Base-by-base conservation (phyloP, 805 yeast genomes). In the Danielia oregonensis region DNA sequence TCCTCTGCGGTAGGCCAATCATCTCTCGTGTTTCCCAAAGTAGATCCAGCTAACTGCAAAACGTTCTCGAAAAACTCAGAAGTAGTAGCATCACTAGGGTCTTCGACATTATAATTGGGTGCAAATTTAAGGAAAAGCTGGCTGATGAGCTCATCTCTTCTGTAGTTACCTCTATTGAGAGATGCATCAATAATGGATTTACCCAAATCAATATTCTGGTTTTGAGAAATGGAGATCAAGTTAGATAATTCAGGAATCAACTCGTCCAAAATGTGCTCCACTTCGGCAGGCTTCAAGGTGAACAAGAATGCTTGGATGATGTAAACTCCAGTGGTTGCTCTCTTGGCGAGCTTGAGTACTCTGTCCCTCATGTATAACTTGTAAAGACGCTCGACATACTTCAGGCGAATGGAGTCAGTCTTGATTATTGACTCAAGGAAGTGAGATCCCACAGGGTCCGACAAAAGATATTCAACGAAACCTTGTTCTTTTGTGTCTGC, bases 1-100 rank as follows among this genome's bases (percentile, higher is more conserved):
- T 86, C 95, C 49, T 85, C 93, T 0, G 88, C 83, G 1, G 95
- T 86, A 30, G 95, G 95, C 95, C 95, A 86, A 55, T 86, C 95
- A 46, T 79, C 94, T 43, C 76, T 75, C 2, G 87, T 82, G 57
- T 85, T 84, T 19, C 91, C 93, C 36, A 86, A 62, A 0, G 95
- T 86, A 0, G 94, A 84, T 1, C 74, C 63, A 4, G 79, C 69
- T 42, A 86, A 59, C 47, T 74, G 74, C 33, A 86, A 65, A 16
- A 82, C 73, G 40, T 80, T 82, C 45, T 85, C 94, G 41, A 85
- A 63, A 30, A 86, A 70, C 39, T 72, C 78, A 4, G 65, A 43
- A 53, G 72, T 40, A 31, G 59, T 55, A 46, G 58, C n/a, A 68
- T 49, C 47, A 38, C 52, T 34, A 4, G 57, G 54, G 14, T 52